Percentiles rank a stretch among this genome's conserved stretches.
phyloP scores from a whole-genome alignment of 116 monocot species.

The Posidonia oceanica region DNA sequence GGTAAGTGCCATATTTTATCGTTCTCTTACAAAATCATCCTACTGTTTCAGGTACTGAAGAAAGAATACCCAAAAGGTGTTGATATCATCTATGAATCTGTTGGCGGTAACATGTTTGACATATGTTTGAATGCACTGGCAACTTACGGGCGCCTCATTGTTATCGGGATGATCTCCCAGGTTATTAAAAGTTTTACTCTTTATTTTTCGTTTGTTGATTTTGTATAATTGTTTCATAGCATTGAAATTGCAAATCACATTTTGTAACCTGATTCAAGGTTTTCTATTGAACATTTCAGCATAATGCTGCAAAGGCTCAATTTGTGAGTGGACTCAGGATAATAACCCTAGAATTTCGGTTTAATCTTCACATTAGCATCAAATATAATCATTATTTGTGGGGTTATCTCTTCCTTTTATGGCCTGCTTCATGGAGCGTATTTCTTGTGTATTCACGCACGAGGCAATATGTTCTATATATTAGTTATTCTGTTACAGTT shows the following conservation, averaged over 20 bases:
- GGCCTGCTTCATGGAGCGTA: no score
- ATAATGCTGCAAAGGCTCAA: no score
- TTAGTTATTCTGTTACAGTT: no score
- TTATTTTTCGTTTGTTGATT: background rate
- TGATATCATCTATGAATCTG: slow-evolving; percentile 94
- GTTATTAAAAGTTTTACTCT: slow-evolving; percentile 12
- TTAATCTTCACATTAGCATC: no score
- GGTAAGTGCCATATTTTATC: background rate
- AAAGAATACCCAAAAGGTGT: slow-evolving; percentile 84
- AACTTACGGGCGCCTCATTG: slow-evolving; percentile 68
- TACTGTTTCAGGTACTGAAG: slow-evolving; percentile 59
- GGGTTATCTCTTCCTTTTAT: no score
- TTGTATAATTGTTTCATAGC: background rate
- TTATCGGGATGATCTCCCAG: slow-evolving; percentile 99
- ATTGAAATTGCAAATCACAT: background rate
- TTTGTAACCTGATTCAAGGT: no score
- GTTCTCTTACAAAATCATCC: background rate
- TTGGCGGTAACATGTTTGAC: slow-evolving; percentile 95
- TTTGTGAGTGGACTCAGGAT: no score
- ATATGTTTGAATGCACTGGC: slow-evolving; percentile 84
- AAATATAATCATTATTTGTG: no score
- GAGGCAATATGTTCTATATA: background rate
- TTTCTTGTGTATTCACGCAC: no score
- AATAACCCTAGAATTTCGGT: no score
- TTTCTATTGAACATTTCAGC: no score